Conservation (phyloP, 2,329 filamentous ascomycete species). For the Pseudogymnoascus sp. region DNA sequence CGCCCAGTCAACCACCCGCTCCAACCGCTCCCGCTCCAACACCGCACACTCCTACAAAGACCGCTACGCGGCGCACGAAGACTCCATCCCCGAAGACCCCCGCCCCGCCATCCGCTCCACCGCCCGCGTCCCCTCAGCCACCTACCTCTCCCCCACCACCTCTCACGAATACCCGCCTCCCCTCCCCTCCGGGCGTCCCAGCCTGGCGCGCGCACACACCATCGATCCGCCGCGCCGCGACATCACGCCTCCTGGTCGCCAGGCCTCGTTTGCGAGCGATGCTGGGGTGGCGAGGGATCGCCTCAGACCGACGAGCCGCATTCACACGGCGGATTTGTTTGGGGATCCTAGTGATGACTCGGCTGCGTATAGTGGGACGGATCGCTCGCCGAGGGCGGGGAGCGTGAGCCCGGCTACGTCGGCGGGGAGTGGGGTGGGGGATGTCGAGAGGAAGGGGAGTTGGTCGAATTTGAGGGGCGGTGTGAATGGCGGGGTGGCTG, state of each 20-base stretch:
- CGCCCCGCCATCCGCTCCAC: constrained; percentile 45
- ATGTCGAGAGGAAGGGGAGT: constrained; percentile 39
- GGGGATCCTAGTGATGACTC: constrained; percentile 43
- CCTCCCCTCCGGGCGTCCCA: constrained; percentile 35
- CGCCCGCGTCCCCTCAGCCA: constrained; percentile 22
- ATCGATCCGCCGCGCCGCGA: constrained; percentile 52
- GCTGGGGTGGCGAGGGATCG: constrained; percentile 31
- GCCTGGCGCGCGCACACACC: constrained; percentile 43
- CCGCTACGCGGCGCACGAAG: constrained; percentile 47
- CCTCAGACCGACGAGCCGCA: constrained; percentile 25
- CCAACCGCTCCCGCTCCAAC: constrained; percentile 40
- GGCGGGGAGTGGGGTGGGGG: constrained; percentile 38
- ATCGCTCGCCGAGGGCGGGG: constrained; percentile 38
- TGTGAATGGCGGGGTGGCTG: constrained; percentile 18
- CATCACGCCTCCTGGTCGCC: constrained; percentile 41
- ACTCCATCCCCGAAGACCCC: constrained; percentile 34
- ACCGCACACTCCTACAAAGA: constrained; percentile 57
- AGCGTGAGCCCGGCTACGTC: constrained; percentile 47
- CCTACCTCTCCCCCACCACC: constrained; percentile 13
- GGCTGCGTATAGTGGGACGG: constrained; percentile 40
- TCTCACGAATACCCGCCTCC: constrained; percentile 23
- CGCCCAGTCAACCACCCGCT: constrained; percentile 18
- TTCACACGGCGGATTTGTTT: constrained; percentile 36
- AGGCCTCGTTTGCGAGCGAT: constrained; percentile 39
- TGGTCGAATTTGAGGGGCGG: constrained; percentile 23